Percentiles rank a stretch among this genome's conserved stretches.
Conservation (phyloP, 2,329 filamentous ascomycete genomes). For the Blastomyces silverae region DNA sequence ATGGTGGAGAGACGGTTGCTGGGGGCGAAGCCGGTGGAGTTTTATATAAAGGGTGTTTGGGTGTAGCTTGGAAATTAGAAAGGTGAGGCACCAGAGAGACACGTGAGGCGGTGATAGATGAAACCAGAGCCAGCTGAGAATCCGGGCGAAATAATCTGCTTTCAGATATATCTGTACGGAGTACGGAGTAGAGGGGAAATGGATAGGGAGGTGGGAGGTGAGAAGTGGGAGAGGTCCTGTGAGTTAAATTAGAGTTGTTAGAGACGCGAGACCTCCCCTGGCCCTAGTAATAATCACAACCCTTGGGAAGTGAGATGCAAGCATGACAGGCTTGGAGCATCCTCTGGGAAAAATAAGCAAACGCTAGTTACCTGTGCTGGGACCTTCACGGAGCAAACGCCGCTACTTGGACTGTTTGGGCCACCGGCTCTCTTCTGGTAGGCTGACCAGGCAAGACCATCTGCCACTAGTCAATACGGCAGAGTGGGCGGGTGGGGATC, state of each 20-base stretch:
- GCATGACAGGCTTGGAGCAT: neutral
- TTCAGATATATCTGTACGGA: too few relatives aligned
- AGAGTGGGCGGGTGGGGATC: neutral
- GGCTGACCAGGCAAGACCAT: neutral
- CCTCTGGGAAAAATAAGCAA: neutral
- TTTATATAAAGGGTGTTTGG: conserved; percentile 12
- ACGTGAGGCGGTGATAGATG: conserved; percentile 13
- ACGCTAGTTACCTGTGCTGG: neutral
- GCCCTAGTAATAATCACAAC: neutral
- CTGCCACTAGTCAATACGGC: neutral
- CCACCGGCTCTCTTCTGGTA: neutral
- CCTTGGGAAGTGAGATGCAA: neutral
- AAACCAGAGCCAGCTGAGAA: conserved; percentile 32
- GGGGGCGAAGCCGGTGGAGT: conserved; percentile 11
- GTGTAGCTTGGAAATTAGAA: conserved; percentile 2
- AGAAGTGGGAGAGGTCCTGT: neutral
- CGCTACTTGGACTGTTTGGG: conserved; percentile 8
- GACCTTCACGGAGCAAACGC: conserved; percentile 6
- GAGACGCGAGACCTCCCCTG: conserved; percentile 6
- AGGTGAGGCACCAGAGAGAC: conserved; percentile 8
- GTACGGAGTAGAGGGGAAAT: too few relatives aligned
- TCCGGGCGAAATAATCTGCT: conserved; percentile 15
- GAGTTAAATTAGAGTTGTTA: conserved; percentile 10
- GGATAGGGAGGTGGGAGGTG: neutral
- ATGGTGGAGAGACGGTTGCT: conserved; percentile 12